Evolutionary conservation across 306 rosid genomes (phyloP).

Genomic region (Fragaria iinumae): DNA sequence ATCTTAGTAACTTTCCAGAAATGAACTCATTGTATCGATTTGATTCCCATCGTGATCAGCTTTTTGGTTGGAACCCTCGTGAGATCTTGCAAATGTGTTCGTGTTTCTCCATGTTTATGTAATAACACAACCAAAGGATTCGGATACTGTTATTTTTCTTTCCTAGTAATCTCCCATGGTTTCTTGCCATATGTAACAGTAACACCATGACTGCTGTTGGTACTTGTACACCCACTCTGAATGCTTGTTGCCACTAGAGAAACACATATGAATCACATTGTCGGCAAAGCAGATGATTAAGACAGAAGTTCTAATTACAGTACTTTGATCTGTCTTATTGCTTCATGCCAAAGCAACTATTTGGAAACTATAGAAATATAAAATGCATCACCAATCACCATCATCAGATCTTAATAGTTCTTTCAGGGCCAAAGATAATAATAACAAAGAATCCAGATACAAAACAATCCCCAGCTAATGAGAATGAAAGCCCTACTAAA

Average conservation of each 20-base stretch:
- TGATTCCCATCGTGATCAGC: not conserved
- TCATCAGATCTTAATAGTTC: slow-evolving; percentile 9
- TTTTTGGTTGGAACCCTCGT: not conserved
- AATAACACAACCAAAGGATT: not conserved
- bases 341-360: not conserved
- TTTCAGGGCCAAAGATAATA: slow-evolving; percentile 16
- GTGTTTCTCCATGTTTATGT: not conserved
- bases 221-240: not conserved
- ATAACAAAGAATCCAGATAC: slow-evolving; percentile 2
- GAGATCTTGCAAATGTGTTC: not conserved
- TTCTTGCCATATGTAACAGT: not conserved
- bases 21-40: not conserved
- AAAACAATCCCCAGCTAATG: slow-evolving; percentile 16
- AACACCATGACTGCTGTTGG: not conserved
- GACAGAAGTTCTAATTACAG: not conserved
- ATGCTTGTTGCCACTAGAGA: not conserved
- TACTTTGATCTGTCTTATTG: not conserved
- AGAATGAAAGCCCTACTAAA: slow-evolving; percentile 25
- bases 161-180: not conserved
- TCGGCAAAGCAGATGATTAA: not conserved
- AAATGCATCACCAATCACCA: not conserved
- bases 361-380: not conserved
- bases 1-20: not conserved
- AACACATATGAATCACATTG: not conserved
- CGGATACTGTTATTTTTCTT: not conserved